These are phyloP conservation scores for Craterostigma plantagineum DNA, from an alignment of 257 asterid genomes.

Conservation along the genomic window DNA sequence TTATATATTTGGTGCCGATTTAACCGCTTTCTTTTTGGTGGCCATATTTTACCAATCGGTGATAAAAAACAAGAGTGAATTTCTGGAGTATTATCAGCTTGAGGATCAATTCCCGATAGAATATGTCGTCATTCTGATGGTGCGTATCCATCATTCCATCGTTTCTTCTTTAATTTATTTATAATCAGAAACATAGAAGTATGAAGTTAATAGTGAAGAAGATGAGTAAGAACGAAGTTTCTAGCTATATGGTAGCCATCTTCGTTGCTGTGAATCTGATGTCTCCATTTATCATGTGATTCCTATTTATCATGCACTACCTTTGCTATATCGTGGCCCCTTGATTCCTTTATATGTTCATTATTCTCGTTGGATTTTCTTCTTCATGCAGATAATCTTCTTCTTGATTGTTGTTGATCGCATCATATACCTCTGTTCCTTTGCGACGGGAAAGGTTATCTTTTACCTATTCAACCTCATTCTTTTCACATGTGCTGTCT, in stretches of 20 bases:
- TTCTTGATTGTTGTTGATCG: constrained; percentile 96
- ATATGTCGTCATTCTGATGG: constrained; percentile 78
- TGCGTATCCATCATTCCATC: constrained; percentile 19
- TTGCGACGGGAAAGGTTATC: constrained; percentile 79
- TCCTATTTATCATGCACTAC: too few relatives aligned
- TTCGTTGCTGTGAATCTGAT: too few relatives aligned
- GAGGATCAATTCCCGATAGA: constrained; percentile 98
- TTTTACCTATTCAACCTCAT: constrained; percentile 70
- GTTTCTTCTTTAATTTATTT: too few relatives aligned
- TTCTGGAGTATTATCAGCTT: constrained; percentile 93
- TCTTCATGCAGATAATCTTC: constrained; percentile 63
- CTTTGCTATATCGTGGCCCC: not conserved
- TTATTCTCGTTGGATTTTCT: constrained; percentile 10
- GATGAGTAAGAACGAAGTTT: too few relatives aligned
- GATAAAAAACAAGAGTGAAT: constrained; percentile 72
- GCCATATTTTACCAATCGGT: constrained; percentile 85
- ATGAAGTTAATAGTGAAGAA: too few relatives aligned
- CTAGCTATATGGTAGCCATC: too few relatives aligned
- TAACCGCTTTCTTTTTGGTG: constrained; percentile 87
- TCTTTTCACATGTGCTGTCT: constrained; percentile 68
- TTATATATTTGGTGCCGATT: constrained; percentile 85
- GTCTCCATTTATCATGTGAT: too few relatives aligned
- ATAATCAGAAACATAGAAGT: too few relatives aligned
- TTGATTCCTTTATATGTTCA: constrained; percentile 1
- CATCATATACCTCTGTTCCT: constrained; percentile 83